These are phyloP conservation scores for Podaxis rugospora DNA, from an alignment of 768 basidiomycete genomes.

Conservation along the genomic window DNA sequence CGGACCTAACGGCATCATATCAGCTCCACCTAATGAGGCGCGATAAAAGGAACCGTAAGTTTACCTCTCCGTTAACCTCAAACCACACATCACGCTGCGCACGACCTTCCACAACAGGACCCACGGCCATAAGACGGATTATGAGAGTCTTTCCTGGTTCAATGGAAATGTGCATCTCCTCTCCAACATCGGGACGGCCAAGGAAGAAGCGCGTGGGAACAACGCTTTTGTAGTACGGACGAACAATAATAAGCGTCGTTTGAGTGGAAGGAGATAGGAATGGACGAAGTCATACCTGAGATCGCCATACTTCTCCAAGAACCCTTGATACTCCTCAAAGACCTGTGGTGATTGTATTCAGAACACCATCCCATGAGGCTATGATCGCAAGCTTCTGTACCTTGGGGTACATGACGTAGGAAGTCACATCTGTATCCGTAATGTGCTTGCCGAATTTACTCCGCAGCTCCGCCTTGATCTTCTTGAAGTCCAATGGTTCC, in stretches of 20 bases:
- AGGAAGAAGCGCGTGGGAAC: constrained; percentile 97
- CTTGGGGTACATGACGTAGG: constrained; percentile 99
- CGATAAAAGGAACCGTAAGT: constrained; percentile 14
- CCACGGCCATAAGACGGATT: constrained; percentile 92
- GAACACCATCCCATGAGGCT: neutral
- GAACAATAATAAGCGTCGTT: neutral
- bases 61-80: constrained; percentile 93
- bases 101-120: constrained; percentile 86
- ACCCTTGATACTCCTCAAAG: constrained; percentile 95
- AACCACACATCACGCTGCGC: constrained; percentile 98
- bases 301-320: constrained; percentile 94
- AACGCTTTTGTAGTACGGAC: constrained; percentile 47
- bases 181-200: constrained; percentile 83
- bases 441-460: constrained; percentile 96
- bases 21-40: constrained; percentile 11
- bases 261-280: neutral
- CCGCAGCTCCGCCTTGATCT: constrained; percentile 88
- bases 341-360: constrained; percentile 44
- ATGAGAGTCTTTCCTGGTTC: constrained; percentile 97
- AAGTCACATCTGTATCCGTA: constrained; percentile 87
- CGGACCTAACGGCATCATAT: constrained; percentile 58
- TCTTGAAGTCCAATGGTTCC: constrained; percentile 90
- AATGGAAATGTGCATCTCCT: constrained; percentile 96
- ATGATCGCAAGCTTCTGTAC: constrained; percentile 31
- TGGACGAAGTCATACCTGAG: constrained; percentile 56